Conservation (phyloP, 1,284 basidiomycete species). For the Cystobasidium slooffiae region DNA sequence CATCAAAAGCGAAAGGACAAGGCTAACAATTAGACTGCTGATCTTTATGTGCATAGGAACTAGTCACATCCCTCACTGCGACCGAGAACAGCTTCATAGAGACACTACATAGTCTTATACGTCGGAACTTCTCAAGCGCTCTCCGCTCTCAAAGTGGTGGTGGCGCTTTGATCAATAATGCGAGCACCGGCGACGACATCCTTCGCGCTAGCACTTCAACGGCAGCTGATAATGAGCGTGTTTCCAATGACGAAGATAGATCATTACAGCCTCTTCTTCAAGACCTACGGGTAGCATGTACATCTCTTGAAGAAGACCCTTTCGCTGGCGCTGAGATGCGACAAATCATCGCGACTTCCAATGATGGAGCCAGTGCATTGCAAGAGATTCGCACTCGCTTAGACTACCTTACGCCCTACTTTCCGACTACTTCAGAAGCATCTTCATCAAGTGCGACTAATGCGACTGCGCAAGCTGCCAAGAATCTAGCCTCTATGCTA, state of each 20-base stretch:
- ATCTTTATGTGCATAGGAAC: slow-evolving; percentile 7
- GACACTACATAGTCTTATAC: slow-evolving; percentile 22
- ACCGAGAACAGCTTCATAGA: slow-evolving; percentile 33
- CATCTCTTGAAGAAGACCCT: slow-evolving; percentile 27
- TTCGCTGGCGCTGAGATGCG: slow-evolving; percentile 24
- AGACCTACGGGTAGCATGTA: slow-evolving; percentile 30
- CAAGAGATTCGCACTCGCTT: slow-evolving; percentile 66
- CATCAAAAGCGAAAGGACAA: background rate
- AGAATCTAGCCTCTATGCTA: slow-evolving; percentile 69
- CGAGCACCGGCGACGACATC: background rate
- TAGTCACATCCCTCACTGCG: slow-evolving; percentile 21
- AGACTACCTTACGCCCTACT: slow-evolving; percentile 60
- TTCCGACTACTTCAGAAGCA: slow-evolving; percentile 55
- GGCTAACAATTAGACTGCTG: background rate
- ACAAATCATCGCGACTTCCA: slow-evolving; percentile 6
- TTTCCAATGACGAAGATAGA: background rate
- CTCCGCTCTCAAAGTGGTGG: background rate
- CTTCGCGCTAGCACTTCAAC: slow-evolving; percentile 8
- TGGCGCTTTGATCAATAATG: background rate
- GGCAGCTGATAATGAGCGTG: background rate
- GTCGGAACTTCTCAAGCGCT: slow-evolving; percentile 15
- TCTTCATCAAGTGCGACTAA: slow-evolving; percentile 57
- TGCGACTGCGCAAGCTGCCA: slow-evolving; percentile 62
- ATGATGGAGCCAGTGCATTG: slow-evolving; percentile 64
- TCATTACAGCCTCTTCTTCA: slow-evolving; percentile 12